Evolutionary conservation across 129 eudicot species (phyloP), one percentile per base, ranked within the genome.

Genomic region (Pulicaria dysenterica): DNA sequence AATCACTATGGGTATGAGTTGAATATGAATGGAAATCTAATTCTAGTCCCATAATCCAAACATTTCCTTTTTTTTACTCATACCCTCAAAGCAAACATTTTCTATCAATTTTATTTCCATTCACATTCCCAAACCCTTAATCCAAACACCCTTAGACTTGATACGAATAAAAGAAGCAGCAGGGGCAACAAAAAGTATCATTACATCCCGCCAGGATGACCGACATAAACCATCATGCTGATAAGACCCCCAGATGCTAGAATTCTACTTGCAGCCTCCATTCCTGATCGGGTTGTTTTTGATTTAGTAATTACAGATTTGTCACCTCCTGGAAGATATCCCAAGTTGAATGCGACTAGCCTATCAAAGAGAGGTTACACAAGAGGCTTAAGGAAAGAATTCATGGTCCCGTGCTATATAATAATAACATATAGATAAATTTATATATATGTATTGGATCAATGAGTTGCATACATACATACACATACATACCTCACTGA

Each of bases 321-420:
- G 85, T 94, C 89, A 51, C 98, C 88, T 72, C 98, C 98, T 2
- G 97, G 98, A 73, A 94, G 98, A 82, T 94, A 94, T 17, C 98
- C 97, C 81, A 94, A 88, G 83, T 94, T 94, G 86, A 94, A 94
- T 47, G 98, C 98, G 41, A 94, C 97, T 71, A 94, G 80, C 87
- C 97, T 93, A 67, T 24, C 62, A 41, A 42, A 43, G n/a, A 55
- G 24, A 63, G 41, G 38, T 15, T 46, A 5, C 38, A 39, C 8
- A 17, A 49, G 5, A 14, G 7, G 43, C 16, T 31, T 31, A 44
- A 13, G 12, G 40, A 8, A n/a, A 41, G 9, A 13, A 58, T 24
- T 4, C 34, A 43, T 43, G 5, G 54, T 36, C 4, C 15, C 7
- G 63, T 57, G 63, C 8, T 36, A 12, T 37, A 34, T 31, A 58